A percentile compares a stretch with the other conserved stretches of the same genome.
phyloP scores from a whole-genome alignment of 768 basidiomycete genomes.

The Suillus occidentalis region DNA sequence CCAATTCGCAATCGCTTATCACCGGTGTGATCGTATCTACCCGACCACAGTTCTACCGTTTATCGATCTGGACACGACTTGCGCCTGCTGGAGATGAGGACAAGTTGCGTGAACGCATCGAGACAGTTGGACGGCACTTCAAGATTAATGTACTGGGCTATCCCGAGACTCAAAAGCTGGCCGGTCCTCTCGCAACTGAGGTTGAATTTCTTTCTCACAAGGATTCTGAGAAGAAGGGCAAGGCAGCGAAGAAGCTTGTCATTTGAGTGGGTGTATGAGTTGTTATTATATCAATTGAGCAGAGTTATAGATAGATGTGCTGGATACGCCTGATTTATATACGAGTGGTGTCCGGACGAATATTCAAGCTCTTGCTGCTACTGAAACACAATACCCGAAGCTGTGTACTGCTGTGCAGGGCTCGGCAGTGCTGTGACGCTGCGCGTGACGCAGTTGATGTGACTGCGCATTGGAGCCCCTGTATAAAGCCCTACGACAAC shows the following conservation, averaged over 20 bases:
- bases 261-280: slow-evolving; percentile 41
- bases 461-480: slow-evolving; percentile 12
- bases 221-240: slow-evolving; percentile 94
- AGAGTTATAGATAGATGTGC: slow-evolving; percentile 15
- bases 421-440: background rate
- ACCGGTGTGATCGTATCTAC: slow-evolving; percentile 96
- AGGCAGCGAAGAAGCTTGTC: slow-evolving; percentile 74
- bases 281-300: slow-evolving; percentile 15
- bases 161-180: slow-evolving; percentile 66
- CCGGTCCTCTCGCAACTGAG: slow-evolving; percentile 88
- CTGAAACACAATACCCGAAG: background rate
- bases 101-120: slow-evolving; percentile 76
- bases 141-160: slow-evolving; percentile 89
- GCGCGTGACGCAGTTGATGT: slow-evolving; percentile 7
- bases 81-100: slow-evolving; percentile 63
- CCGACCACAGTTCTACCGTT: slow-evolving; percentile 91
- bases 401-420: background rate
- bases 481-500: slow-evolving; percentile 20
- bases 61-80: slow-evolving; percentile 96
- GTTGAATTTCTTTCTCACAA: slow-evolving; percentile 95
- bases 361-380: slow-evolving; percentile 21
- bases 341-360: slow-evolving; percentile 23
- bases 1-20: slow-evolving; percentile 59
- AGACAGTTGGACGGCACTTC: slow-evolving; percentile 85
- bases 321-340: slow-evolving; percentile 32